These are phyloP conservation scores for Phytophthora foliorum DNA, from an alignment of 352 stramenopile genomes.

Conservation along the genomic window DNA sequence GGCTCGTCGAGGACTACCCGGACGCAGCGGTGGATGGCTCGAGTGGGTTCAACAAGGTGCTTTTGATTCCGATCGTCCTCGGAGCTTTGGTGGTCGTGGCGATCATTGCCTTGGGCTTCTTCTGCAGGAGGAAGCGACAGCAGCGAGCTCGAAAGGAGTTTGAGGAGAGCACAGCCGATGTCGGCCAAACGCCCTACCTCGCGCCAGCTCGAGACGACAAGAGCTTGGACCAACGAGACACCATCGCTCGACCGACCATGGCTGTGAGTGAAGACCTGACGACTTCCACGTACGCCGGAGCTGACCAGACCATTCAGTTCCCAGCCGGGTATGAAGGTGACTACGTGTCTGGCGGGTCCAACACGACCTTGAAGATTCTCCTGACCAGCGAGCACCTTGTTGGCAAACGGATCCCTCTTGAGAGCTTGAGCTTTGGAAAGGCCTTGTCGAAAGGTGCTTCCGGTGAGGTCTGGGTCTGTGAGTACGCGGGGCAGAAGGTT, in stretches of 20 bases:
- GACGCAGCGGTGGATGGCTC: slow-evolving; percentile 2
- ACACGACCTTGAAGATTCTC: slow-evolving; percentile 25
- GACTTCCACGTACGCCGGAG: slow-evolving; percentile 9
- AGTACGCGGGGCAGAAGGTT: slow-evolving; percentile 36
- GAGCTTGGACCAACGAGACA: slow-evolving; percentile 20
- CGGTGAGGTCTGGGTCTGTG: slow-evolving; percentile 57
- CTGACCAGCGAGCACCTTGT: slow-evolving; percentile 32
- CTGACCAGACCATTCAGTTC: slow-evolving; percentile 30
- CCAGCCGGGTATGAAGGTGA: slow-evolving; percentile 14
- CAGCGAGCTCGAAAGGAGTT: slow-evolving; percentile 11
- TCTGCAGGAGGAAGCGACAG: slow-evolving; percentile 20
- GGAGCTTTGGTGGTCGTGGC: slow-evolving; percentile 8
- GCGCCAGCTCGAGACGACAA: slow-evolving; percentile 10
- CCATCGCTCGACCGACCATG: slow-evolving; percentile 16
- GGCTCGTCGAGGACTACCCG: slow-evolving; percentile 34
- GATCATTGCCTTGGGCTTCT: slow-evolving; percentile 8
- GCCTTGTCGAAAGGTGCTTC: slow-evolving; percentile 48
- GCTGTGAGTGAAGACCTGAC: slow-evolving; percentile 28
- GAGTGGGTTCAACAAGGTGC: slow-evolving; percentile 22
- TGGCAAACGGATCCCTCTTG: slow-evolving; percentile 41
- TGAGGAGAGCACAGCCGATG: slow-evolving; percentile 8
- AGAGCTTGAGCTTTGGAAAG: slow-evolving; percentile 23
- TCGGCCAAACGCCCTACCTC: slow-evolving; percentile 14
- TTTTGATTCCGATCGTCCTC: slow-evolving; percentile 30
- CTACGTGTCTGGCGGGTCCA: slow-evolving; percentile 20